phyloP scores from a whole-genome alignment of 768 basidiomycete genomes.

The Strobilomyces confusus region DNA sequence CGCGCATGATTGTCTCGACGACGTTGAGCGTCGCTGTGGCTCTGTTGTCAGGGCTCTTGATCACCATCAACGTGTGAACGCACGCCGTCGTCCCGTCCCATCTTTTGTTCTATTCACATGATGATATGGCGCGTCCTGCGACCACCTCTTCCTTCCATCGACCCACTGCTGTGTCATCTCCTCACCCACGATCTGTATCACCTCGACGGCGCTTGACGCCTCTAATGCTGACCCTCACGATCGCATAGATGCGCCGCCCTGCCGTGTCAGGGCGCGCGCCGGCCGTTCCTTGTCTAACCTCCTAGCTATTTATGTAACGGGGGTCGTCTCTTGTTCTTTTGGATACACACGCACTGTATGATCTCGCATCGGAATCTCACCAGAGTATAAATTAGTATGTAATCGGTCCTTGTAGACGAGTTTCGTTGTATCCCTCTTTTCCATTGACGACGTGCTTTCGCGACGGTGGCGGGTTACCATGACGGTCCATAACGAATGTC shows the following conservation, averaged over 20 bases:
- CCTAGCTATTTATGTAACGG: neutral
- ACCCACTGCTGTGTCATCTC: neutral
- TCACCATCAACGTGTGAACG: neutral
- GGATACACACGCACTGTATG: too few relatives aligned
- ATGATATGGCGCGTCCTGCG: neutral
- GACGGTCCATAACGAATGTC: too few relatives aligned
- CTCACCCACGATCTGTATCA: neutral
- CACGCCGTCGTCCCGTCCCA: neutral
- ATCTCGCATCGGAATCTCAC: too few relatives aligned
- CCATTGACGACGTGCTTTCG: too few relatives aligned
- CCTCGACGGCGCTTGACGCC: neutral
- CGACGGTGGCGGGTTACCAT: too few relatives aligned
- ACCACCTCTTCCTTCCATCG: neutral
- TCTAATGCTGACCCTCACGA: neutral
- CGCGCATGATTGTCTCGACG: slow-evolving; percentile 9
- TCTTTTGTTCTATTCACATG: neutral
- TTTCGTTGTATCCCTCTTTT: too few relatives aligned
- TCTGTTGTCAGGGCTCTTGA: slow-evolving; percentile 9
- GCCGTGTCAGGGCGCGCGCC: neutral
- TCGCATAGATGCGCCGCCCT: neutral
- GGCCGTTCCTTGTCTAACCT: neutral
- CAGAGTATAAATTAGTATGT: too few relatives aligned
- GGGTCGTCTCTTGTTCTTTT: too few relatives aligned
- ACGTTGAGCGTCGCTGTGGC: slow-evolving; percentile 10
- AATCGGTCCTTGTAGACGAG: too few relatives aligned